Percentiles rank a stretch among this genome's conserved stretches.
phyloP scores from a whole-genome alignment of 495 filamentous ascomycete species.

The Hypoxylon cercidicola region DNA sequence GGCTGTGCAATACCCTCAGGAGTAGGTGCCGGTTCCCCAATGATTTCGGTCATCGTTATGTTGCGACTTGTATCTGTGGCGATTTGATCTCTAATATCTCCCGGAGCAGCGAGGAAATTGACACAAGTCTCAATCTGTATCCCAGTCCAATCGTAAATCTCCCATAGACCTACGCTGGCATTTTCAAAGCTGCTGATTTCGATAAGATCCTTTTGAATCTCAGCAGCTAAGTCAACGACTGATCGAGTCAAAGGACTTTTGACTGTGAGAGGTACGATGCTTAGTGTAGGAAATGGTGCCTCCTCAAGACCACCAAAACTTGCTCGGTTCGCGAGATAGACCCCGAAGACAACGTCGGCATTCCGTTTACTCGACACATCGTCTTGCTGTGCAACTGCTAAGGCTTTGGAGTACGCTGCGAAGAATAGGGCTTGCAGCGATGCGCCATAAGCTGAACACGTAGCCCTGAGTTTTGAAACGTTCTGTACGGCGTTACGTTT shows the following conservation, averaged over 20 bases:
- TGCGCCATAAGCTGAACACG: conserved; percentile 42
- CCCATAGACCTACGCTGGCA: conserved; percentile 57
- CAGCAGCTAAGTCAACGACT: conserved; percentile 38
- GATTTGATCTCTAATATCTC: conserved; percentile 21
- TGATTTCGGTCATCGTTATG: conserved; percentile 31
- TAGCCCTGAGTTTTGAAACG: conserved; percentile 21
- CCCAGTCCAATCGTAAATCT: conserved; percentile 60
- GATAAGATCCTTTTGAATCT: conserved; percentile 55
- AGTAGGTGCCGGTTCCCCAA: conserved; percentile 1
- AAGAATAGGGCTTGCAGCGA: conserved; percentile 57
- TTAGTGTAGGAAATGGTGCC: conserved; percentile 50
- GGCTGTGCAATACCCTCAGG: conserved; percentile 14
- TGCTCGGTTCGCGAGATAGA: conserved; percentile 58
- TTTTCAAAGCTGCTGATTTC: conserved; percentile 49
- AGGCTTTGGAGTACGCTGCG: conserved; percentile 50
- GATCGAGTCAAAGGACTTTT: neutral
- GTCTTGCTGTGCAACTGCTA: conserved; percentile 17
- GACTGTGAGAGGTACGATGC: conserved; percentile 55
- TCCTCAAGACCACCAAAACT: conserved; percentile 29
- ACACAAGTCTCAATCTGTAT: conserved; percentile 61
- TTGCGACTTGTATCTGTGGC: conserved; percentile 14
- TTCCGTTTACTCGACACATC: neutral
- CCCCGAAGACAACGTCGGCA: conserved; percentile 50
- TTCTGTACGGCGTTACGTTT: conserved; percentile 33
- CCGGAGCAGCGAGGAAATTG: conserved; percentile 63